A percentile compares a stretch with the other conserved stretches of the same genome.
Conservation (phyloP, 1,284 basidiomycete species). For the Cryptococcus sp. region DNA sequence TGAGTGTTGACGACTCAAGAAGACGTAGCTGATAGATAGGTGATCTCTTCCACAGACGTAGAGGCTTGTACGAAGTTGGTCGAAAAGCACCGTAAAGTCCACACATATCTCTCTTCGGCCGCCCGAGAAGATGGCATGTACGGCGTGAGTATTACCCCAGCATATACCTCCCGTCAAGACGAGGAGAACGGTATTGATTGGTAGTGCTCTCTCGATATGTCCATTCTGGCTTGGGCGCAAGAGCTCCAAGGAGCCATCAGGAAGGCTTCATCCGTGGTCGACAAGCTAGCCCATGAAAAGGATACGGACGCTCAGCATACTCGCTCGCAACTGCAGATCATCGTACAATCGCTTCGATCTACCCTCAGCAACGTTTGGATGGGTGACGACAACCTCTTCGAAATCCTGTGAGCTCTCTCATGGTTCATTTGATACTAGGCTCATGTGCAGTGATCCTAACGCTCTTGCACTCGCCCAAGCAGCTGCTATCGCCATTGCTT, state of each 20-base stretch:
- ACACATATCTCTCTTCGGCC: conserved; percentile 40
- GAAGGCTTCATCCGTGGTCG: conserved; percentile 23
- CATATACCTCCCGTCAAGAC: neutral
- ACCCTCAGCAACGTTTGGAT: conserved; percentile 27
- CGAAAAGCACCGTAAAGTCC: conserved; percentile 47
- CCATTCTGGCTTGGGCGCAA: conserved; percentile 31
- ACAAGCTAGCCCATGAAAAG: conserved; percentile 28
- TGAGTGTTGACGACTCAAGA: conserved; percentile 25
- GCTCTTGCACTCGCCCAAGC: conserved; percentile 20
- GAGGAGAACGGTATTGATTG: neutral
- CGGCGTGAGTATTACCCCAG: conserved; percentile 14
- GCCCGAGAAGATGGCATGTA: conserved; percentile 35
- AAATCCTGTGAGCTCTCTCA: conserved; percentile 18
- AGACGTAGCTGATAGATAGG: conserved; percentile 46
- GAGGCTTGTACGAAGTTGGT: conserved; percentile 58
- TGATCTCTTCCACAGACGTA: conserved; percentile 54
- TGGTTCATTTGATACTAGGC: conserved; percentile 5
- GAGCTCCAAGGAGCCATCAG: conserved; percentile 29
- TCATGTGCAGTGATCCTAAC: conserved; percentile 23
- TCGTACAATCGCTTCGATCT: conserved; percentile 17
- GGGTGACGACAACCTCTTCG: conserved; percentile 31
- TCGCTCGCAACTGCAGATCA: conserved; percentile 18
- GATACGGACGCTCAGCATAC: conserved; percentile 22
- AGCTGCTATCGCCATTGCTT: conserved; percentile 64
- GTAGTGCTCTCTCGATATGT: conserved; percentile 30